Evolutionary conservation across 1,284 basidiomycete genomes (phyloP).

Genomic region (Pascua sp.): DNA sequence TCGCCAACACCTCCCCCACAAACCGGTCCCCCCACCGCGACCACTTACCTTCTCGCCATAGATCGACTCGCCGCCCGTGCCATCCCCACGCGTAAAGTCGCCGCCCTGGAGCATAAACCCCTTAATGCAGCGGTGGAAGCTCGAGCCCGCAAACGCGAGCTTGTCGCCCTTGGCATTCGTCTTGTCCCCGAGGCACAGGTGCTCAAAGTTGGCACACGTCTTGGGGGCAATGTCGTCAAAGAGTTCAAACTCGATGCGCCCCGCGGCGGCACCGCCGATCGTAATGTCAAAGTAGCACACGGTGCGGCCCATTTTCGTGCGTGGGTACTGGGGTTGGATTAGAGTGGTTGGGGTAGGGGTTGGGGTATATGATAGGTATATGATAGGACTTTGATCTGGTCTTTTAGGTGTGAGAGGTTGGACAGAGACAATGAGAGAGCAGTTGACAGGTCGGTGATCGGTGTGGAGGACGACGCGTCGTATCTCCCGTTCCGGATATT

Average conservation of each 20-base stretch:
- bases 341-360: not conserved
- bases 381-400: too few species aligned
- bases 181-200: conserved; percentile 74
- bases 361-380: not conserved
- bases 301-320: conserved; percentile 42
- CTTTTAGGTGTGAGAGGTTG: too few species aligned
- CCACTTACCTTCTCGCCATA: conserved; percentile 68
- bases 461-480: too few species aligned
- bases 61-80: conserved; percentile 89
- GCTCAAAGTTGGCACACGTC: conserved; percentile 73
- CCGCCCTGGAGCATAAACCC: conserved; percentile 71
- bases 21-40: not conserved
- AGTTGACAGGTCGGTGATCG: too few species aligned
- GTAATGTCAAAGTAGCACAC: conserved; percentile 70
- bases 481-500: too few species aligned
- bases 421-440: too few species aligned
- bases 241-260: conserved; percentile 77
- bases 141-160: conserved; percentile 54
- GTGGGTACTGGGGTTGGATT: not conserved
- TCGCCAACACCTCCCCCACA: not conserved
- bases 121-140: conserved; percentile 75
- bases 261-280: conserved; percentile 58
- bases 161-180: conserved; percentile 50
- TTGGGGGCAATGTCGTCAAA: conserved; percentile 63
- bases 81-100: conserved; percentile 59